Base-by-base conservation (phyloP, 139 green algal species). In the Choricystis sp. region DNA sequence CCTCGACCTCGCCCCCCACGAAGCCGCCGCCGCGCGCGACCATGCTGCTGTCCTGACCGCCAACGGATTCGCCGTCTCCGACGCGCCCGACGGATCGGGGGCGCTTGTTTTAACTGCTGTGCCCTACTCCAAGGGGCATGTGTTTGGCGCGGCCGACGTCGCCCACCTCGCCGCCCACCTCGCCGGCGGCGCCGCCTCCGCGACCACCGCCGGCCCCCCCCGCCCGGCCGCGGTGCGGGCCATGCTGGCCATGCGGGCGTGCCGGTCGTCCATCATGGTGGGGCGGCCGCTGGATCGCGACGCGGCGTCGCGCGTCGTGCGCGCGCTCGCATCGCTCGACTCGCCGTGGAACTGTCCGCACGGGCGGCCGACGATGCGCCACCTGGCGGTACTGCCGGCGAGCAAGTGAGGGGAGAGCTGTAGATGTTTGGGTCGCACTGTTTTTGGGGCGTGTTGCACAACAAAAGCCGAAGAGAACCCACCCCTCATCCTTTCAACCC, bases 271-370 rank as follows among this genome's bases (percentile, higher is more conserved):
- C 22, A 87, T 98, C 71, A 98, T 98, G 92, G 94, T 98, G 30
- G 92, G 92, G n/a, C 75, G 62, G 21, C 64, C 83, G 1, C 77
- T 97, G 26, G 71, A 75, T 28, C 31, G 26, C 0, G n/a, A 26
- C 9, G 67, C 72, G 49, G 95, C 95, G 90, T 23, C 30, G 5
- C 61, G n/a, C 0, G 75, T 96, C 9, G 31, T 97, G 60, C 40
- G 62, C 1, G 74, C 86, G 26, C 73, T 98, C 48, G 64, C 83
- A 0, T 60, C 29, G 1, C 77, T 98, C 49, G 48, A 90, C 0
- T 72, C 83, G 5, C 92, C 92, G 1, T 98, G 89, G 89, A 97
- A 97, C 73, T 98, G 92, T 74, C 91, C 92, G 0, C 92, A 98
- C 72, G 92, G 92, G 2, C 68, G 92, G 22, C 92, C 92, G 29